Evolutionary conservation across 1,284 basidiomycete species (phyloP).

Genomic region (Tilletia setariae): DNA sequence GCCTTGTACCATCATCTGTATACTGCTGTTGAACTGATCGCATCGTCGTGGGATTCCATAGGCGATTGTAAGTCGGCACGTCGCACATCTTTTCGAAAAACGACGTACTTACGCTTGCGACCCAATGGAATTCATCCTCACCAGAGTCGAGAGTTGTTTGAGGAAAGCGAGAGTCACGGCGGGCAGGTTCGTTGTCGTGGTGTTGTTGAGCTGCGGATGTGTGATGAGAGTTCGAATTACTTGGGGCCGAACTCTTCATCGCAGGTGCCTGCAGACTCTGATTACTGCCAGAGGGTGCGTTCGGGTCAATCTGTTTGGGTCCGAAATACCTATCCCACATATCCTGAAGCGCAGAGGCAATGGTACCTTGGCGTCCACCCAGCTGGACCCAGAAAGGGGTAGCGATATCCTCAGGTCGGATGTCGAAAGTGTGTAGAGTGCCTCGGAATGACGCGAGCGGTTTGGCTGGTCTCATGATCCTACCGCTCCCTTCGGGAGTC

Average conservation of each 20-base stretch:
- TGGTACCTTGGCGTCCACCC: neutral
- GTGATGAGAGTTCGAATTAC: neutral
- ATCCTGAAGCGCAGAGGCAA: constrained; percentile 2
- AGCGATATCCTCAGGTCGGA: constrained; percentile 7
- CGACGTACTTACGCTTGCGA: neutral
- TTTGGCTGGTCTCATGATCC: neutral
- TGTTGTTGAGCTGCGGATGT: neutral
- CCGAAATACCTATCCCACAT: constrained; percentile 8
- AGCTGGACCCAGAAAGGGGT: constrained; percentile 9
- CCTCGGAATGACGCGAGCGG: neutral
- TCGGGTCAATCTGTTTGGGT: neutral
- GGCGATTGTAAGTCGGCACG: too few relatives aligned
- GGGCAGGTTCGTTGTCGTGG: neutral
- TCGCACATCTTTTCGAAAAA: neutral
- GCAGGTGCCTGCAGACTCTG: neutral
- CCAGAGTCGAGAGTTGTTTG: neutral
- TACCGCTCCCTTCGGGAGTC: neutral
- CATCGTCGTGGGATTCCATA: neutral
- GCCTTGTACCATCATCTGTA: constrained; percentile 2
- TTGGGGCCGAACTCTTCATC: too few relatives aligned
- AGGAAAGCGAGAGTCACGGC: neutral
- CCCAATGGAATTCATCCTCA: constrained; percentile 11
- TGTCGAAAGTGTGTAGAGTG: constrained; percentile 3
- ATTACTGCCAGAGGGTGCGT: neutral
- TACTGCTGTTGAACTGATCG: neutral